Conservation (phyloP, 2,329 filamentous ascomycete species). For the Clonostachys rosea region DNA sequence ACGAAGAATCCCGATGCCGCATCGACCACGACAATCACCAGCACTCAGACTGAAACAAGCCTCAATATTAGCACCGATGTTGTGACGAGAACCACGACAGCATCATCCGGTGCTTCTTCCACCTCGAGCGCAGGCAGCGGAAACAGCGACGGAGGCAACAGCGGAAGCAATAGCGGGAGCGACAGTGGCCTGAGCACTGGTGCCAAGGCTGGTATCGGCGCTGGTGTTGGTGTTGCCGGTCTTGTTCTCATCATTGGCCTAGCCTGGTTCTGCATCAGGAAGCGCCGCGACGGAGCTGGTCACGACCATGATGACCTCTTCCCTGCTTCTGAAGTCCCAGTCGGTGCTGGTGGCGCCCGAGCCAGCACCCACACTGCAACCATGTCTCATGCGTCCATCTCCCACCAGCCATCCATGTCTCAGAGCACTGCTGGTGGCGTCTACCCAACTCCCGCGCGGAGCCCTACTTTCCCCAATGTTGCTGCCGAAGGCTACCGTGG, state of each 20-base stretch:
- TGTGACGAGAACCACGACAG: slow-evolving; percentile 6
- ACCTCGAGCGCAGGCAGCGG: neutral
- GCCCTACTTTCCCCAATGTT: slow-evolving; percentile 12
- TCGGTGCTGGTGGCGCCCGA: slow-evolving; percentile 10
- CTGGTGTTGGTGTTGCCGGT: slow-evolving; percentile 28
- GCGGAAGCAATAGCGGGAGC: slow-evolving; percentile 5
- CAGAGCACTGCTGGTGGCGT: slow-evolving; percentile 8
- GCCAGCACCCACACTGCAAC: slow-evolving; percentile 8
- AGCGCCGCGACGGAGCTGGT: slow-evolving; percentile 17
- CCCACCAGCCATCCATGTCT: slow-evolving; percentile 9
- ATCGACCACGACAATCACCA: slow-evolving; percentile 30
- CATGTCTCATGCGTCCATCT: slow-evolving; percentile 15
- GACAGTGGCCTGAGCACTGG: slow-evolving; percentile 28
- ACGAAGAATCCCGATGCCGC: slow-evolving; percentile 25
- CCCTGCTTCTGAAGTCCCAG: slow-evolving; percentile 35
- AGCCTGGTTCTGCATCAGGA: slow-evolving; percentile 20
- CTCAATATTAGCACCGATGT: slow-evolving; percentile 22
- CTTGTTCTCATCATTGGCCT: slow-evolving; percentile 21
- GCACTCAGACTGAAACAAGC: slow-evolving; percentile 25
- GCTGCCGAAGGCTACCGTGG: slow-evolving; percentile 29
- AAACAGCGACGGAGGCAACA: neutral
- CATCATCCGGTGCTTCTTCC: neutral
- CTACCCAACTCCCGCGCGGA: slow-evolving; percentile 16
- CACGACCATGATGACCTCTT: slow-evolving; percentile 32
- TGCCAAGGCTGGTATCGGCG: slow-evolving; percentile 38